These are phyloP conservation scores for Lithohypha guttulata DNA, from an alignment of 2,329 filamentous ascomycete species.

Conservation along the genomic window DNA sequence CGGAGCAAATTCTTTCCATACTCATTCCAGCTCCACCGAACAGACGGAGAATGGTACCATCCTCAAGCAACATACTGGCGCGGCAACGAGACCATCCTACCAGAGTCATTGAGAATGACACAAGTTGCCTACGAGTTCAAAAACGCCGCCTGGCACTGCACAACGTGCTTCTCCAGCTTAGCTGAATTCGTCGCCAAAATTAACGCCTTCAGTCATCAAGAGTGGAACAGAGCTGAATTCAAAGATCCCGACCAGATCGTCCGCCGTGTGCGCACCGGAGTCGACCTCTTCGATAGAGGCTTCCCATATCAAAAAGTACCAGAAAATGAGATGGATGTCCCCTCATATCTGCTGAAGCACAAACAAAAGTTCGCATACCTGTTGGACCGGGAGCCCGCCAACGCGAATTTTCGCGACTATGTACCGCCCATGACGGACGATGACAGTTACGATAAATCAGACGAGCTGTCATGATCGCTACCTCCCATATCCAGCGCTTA, in stretches of 20 bases:
- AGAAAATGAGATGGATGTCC: conserved; percentile 43
- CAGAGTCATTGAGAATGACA: conserved; percentile 40
- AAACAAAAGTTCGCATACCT: conserved; percentile 28
- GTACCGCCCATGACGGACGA: neutral
- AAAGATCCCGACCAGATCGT: conserved; percentile 41
- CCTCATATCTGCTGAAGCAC: conserved; percentile 33
- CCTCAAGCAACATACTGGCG: conserved; percentile 50
- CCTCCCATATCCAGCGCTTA: too few relatives aligned
- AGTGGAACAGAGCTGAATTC: conserved; percentile 42
- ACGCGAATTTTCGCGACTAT: conserved; percentile 31
- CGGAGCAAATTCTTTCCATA: conserved; percentile 47
- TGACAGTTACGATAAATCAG: neutral
- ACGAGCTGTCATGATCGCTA: too few relatives aligned
- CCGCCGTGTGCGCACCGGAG: conserved; percentile 40
- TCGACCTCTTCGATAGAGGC: conserved; percentile 45
- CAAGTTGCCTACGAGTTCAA: conserved; percentile 26
- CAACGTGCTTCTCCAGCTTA: conserved; percentile 49
- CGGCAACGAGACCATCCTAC: conserved; percentile 41
- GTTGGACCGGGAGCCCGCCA: conserved; percentile 30
- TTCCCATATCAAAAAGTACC: conserved; percentile 34
- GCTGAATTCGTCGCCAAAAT: conserved; percentile 47
- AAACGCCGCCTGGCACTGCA: conserved; percentile 53
- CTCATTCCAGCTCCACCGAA: conserved; percentile 43
- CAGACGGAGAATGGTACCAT: conserved; percentile 42
- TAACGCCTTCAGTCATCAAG: conserved; percentile 45